Conservation (phyloP, 2,329 filamentous ascomycete species). For the Triangularia verruculosa region DNA sequence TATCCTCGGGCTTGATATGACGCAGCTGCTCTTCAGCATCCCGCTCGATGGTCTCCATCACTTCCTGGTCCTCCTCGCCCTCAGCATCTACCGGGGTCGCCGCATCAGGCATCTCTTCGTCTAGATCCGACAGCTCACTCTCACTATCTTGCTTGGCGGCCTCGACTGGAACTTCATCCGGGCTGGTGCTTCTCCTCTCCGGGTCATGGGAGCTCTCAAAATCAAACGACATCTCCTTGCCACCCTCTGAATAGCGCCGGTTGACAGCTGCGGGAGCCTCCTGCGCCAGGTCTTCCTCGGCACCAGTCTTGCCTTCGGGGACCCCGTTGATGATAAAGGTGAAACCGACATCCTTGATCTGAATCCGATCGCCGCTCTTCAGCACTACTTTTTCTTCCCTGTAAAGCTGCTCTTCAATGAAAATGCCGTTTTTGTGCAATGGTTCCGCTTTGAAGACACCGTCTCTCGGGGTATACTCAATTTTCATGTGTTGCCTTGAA, state of each 20-base stretch:
- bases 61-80: constrained; percentile 29
- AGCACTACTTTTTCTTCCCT: constrained; percentile 56
- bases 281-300: constrained; percentile 50
- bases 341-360: constrained; percentile 69
- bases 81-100: constrained; percentile 28
- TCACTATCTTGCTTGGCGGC: constrained; percentile 31
- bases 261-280: constrained; percentile 41
- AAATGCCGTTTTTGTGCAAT: constrained; percentile 65
- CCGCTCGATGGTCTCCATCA: constrained; percentile 34
- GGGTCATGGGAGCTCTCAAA: constrained; percentile 63
- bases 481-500: constrained; percentile 70
- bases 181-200: constrained; percentile 55
- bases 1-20: constrained; percentile 24
- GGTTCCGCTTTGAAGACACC: constrained; percentile 63
- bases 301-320: constrained; percentile 55
- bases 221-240: constrained; percentile 71
- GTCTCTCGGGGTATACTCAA: constrained; percentile 63
- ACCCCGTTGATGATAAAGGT: constrained; percentile 66
- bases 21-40: constrained; percentile 25
- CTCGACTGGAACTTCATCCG: constrained; percentile 39
- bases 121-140: constrained; percentile 33
- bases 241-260: constrained; percentile 52
- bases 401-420: constrained; percentile 60
- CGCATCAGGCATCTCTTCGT: constrained; percentile 31
- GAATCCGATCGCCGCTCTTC: constrained; percentile 62